Evolutionary conservation across 371 early-diverging fungal genomes (phyloP).

Genomic region (Chytridium lagenaria): DNA sequence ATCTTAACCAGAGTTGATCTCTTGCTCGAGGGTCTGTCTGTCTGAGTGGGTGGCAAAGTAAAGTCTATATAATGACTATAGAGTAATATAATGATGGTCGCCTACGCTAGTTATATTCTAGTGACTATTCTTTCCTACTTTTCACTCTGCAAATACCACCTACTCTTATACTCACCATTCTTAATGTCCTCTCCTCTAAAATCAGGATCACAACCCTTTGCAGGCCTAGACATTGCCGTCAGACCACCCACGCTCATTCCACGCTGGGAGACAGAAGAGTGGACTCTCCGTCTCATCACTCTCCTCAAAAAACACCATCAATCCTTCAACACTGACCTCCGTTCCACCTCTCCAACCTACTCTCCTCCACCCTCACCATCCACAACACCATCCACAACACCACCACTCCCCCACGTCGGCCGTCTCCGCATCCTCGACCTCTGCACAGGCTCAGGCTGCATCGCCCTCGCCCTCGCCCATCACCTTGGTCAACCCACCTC

Average conservation of each 20-base stretch:
- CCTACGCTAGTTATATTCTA: too few species aligned
- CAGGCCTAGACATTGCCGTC: slow-evolving; percentile 73
- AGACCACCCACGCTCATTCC: slow-evolving; percentile 85
- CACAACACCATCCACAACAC: not conserved
- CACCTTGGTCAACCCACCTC: slow-evolving; percentile 50
- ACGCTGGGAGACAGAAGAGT: slow-evolving; percentile 94
- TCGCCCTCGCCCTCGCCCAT: slow-evolving; percentile 76
- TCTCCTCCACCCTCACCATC: slow-evolving; percentile 18
- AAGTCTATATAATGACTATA: too few species aligned
- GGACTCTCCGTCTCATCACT: slow-evolving; percentile 67
- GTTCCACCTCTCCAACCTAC: not conserved
- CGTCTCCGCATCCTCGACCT: slow-evolving; percentile 78
- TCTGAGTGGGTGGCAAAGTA: not conserved
- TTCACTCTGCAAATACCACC: not conserved
- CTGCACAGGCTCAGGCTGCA: slow-evolving; percentile 90
- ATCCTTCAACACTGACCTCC: not conserved
- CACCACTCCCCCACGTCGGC: not conserved
- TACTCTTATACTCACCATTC: too few species aligned
- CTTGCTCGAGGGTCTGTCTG: not conserved
- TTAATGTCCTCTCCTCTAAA: too few species aligned
- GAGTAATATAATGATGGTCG: too few species aligned
- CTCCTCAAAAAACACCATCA: slow-evolving; percentile 37
- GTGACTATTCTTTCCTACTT: not conserved
- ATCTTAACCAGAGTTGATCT: not conserved
- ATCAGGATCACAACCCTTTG: slow-evolving; percentile 74